Conservation (phyloP, 139 green algal species). For the Coelastrella sp. region DNA sequence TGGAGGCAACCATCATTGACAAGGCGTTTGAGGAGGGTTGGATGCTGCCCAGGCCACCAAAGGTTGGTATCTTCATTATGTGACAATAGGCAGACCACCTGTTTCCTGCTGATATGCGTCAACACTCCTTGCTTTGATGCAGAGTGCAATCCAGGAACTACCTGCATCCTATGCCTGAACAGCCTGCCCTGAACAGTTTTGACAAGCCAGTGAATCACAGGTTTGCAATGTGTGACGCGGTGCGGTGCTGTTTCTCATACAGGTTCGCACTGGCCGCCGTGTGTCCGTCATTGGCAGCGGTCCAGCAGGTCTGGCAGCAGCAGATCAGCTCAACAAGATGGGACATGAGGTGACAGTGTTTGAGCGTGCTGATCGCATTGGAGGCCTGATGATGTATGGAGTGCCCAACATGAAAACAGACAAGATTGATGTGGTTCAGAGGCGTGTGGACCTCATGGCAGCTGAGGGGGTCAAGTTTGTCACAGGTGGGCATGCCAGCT, state of each 20-base stretch:
- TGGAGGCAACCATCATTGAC: constrained; percentile 96
- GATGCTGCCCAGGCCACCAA: constrained; percentile 91
- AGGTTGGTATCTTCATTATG: background rate
- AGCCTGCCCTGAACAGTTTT: no score
- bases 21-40: constrained; percentile 95
- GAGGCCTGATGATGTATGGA: constrained; percentile 98
- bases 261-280: constrained; percentile 79
- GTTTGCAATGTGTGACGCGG: background rate
- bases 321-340: constrained; percentile 98
- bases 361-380: constrained; percentile 92
- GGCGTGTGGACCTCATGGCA: constrained; percentile 95
- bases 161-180: no score
- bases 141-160: no score
- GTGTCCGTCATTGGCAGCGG: constrained; percentile 93
- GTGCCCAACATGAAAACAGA: constrained; percentile 99
- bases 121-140: no score
- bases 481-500: constrained; percentile 28
- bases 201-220: no score
- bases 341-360: constrained; percentile 94
- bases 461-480: constrained; percentile 69
- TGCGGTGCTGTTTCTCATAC: background rate
- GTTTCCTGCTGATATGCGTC: background rate
- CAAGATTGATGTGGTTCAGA: constrained; percentile 94
- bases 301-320: constrained; percentile 92
- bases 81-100: background rate